A percentile compares a stretch with the other conserved stretches of the same genome.
phyloP scores from a whole-genome alignment of 2,329 filamentous ascomycete genomes.

The Seiridium cupressi region DNA sequence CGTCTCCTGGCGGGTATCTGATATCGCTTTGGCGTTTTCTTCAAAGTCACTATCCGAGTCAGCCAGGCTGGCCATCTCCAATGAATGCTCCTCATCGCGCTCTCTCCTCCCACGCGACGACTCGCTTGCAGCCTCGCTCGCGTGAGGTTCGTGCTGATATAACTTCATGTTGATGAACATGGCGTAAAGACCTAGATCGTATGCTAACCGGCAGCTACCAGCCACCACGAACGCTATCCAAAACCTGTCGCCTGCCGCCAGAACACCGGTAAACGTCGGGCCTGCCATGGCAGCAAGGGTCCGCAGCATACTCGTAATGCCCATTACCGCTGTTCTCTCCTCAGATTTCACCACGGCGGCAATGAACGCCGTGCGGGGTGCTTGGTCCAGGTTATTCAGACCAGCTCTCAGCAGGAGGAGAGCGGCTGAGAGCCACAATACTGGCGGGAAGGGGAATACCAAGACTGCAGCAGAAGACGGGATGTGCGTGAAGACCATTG shows the following conservation, averaged over 20 bases:
- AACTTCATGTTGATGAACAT: conserved; percentile 60
- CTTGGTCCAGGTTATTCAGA: conserved; percentile 69
- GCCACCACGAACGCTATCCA: conserved; percentile 63
- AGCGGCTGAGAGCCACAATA: conserved; percentile 48
- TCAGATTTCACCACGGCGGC: conserved; percentile 63
- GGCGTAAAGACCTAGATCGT: conserved; percentile 57
- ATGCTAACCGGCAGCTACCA: conserved; percentile 50
- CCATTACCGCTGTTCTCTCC: conserved; percentile 69
- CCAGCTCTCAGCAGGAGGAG: conserved; percentile 59
- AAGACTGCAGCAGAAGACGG: conserved; percentile 62
- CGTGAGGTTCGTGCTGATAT: conserved; percentile 37
- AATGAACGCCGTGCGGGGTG: conserved; percentile 64
- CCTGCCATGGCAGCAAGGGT: conserved; percentile 57
- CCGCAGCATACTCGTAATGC: conserved; percentile 60
- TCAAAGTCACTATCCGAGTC: background rate
- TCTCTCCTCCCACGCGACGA: background rate
- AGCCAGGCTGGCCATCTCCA: background rate
- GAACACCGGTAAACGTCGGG: conserved; percentile 52
- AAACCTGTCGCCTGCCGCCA: conserved; percentile 52
- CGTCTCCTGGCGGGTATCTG: background rate
- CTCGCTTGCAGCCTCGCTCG: background rate
- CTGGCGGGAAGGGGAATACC: conserved; percentile 54
- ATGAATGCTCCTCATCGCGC: conserved; percentile 2
- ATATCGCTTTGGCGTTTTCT: background rate
- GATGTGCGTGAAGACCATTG: conserved; percentile 62